Percentiles rank a stretch among this genome's conserved stretches.
phyloP scores from a whole-genome alignment of 73 alveolate genomes.

The Uronychia binucleata region DNA sequence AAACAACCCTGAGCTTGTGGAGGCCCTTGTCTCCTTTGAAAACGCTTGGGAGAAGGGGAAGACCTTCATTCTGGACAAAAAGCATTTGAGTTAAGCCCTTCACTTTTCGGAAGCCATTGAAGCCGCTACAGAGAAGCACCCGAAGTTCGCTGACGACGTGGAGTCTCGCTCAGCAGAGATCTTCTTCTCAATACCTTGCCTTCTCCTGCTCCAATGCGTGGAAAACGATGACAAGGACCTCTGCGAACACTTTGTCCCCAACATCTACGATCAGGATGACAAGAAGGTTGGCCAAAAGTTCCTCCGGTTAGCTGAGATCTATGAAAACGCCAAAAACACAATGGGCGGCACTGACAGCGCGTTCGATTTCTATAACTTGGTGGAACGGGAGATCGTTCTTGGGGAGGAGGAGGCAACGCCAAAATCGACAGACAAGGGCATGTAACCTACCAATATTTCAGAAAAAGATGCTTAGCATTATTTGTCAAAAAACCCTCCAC shows the following conservation, averaged over 20 bases:
- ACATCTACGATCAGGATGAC: conserved; percentile 66
- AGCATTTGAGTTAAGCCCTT: conserved; percentile 43
- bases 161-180: conserved; percentile 67
- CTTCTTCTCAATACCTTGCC: conserved; percentile 62
- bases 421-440: no score
- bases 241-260: conserved; percentile 60
- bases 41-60: conserved; percentile 66
- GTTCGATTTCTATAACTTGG: no score
- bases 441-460: no score
- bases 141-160: conserved; percentile 34
- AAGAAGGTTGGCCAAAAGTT: no score
- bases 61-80: conserved; percentile 43
- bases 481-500: no score
- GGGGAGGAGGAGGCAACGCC: no score
- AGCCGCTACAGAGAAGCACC: conserved; percentile 54
- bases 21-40: conserved; percentile 53
- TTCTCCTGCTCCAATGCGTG: conserved; percentile 38
- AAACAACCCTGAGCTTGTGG: conserved; percentile 64
- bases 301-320: no score
- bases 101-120: conserved; percentile 60
- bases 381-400: no score
- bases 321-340: no score
- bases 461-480: no score
- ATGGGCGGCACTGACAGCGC: no score
- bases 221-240: conserved; percentile 64